A percentile compares a stretch with the other conserved stretches of the same genome.
Evolutionary conservation across 345 rosid genomes (phyloP).

Genomic region (Arabis hirsuta): DNA sequence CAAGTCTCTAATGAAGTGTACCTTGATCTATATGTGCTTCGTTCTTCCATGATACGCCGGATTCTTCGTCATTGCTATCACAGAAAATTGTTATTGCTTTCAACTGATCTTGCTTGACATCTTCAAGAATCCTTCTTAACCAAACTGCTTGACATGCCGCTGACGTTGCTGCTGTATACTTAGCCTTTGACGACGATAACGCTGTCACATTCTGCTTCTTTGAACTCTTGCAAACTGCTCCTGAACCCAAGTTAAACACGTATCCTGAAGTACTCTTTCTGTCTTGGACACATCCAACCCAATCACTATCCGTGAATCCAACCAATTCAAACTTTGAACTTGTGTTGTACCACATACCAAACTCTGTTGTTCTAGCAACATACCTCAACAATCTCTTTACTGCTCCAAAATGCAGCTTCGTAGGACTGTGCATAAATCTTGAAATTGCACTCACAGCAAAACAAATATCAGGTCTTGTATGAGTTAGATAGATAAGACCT

Average conservation of each 20-base stretch:
- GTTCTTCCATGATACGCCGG: slow-evolving; percentile 8
- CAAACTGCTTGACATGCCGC: neutral
- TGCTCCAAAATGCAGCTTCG: neutral
- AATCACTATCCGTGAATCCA: slow-evolving; percentile 8
- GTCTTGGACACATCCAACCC: neutral
- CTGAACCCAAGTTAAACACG: neutral
- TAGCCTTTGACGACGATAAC: slow-evolving; percentile 4
- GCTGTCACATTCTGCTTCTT: neutral
- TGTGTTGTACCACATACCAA: neutral
- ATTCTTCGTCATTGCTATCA: slow-evolving; percentile 1
- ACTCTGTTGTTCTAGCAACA: neutral
- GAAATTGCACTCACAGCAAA: neutral
- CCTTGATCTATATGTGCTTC: neutral
- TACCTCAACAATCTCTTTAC: neutral
- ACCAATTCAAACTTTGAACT: neutral
- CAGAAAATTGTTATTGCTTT: neutral
- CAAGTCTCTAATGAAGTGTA: neutral
- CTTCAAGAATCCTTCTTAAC: neutral
- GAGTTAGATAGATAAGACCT: neutral
- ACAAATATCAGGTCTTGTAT: slow-evolving; percentile 10
- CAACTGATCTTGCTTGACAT: neutral
- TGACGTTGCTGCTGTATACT: slow-evolving; percentile 7
- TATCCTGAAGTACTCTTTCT: neutral
- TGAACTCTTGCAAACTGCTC: slow-evolving; percentile 1
- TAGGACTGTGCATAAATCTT: slow-evolving; percentile 6